These are phyloP conservation scores for Fusarium torulosum DNA, from an alignment of 2,329 filamentous ascomycete genomes.

Conservation along the genomic window DNA sequence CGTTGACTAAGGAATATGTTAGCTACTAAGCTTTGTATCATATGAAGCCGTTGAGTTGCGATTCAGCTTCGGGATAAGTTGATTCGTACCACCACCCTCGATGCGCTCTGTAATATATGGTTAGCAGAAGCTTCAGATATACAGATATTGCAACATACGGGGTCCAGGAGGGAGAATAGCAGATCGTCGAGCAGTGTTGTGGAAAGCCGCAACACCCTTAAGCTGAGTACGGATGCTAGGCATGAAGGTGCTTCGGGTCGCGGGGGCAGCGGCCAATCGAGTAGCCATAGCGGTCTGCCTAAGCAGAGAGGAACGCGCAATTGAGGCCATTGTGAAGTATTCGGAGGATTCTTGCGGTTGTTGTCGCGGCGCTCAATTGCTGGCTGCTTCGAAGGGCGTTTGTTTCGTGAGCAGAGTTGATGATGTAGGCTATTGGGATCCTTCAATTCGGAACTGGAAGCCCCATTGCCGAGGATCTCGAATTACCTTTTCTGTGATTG, in stretches of 20 bases:
- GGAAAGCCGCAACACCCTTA: constrained; percentile 81
- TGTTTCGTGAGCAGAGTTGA: constrained; percentile 32
- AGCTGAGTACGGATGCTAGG: constrained; percentile 47
- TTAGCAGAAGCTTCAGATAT: constrained; percentile 57
- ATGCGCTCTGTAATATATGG: constrained; percentile 71
- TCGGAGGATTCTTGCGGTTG: constrained; percentile 23
- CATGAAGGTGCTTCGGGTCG: constrained; percentile 53
- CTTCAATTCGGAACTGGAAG: constrained; percentile 42
- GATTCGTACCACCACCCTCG: constrained; percentile 75
- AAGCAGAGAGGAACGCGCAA: constrained; percentile 67
- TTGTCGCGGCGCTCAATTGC: constrained; percentile 48
- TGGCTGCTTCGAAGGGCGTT: constrained; percentile 43
- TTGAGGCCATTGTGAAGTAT: constrained; percentile 65
- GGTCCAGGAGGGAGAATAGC: constrained; percentile 86
- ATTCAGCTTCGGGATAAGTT: constrained; percentile 24
- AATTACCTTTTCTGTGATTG: constrained; percentile 62
- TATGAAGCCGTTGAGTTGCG: constrained; percentile 32
- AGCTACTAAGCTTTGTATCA: constrained; percentile 32
- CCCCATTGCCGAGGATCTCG: constrained; percentile 65
- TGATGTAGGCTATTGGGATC: constrained; percentile 43
- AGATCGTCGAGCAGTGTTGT: constrained; percentile 81
- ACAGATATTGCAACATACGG: constrained; percentile 59
- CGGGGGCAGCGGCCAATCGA: constrained; percentile 55
- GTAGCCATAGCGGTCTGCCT: constrained; percentile 64
- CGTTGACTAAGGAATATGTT: constrained; percentile 74